Evolutionary conservation across 768 basidiomycete species (phyloP), one percentile per base, ranked within the genome.

Genomic region (Lyophyllum atratum): DNA sequence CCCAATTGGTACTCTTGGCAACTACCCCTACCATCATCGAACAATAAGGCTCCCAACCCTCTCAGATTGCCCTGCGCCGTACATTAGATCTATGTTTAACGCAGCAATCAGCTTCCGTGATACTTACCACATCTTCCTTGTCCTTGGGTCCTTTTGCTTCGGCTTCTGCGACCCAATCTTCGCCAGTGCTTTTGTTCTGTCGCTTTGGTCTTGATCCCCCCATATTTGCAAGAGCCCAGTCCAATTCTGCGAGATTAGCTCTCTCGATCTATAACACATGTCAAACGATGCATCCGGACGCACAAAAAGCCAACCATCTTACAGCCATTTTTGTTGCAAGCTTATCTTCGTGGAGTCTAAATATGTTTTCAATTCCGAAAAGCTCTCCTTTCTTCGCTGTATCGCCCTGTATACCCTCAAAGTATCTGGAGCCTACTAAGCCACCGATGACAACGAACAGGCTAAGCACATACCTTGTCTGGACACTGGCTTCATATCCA

Each of bases 331-430:
- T 91, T 0, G 90, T 93, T 34, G 88, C 82, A 9, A 87, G 74
- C 15, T 78, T 84, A 57, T 78, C 76, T 64, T 91, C 89, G 59
- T 90, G 85, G 26, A 94, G 75, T 60, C 78, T 84, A 73, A 95
- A 94, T 33, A 95, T 91, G 63, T 95, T 95, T 66, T 87, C 84
- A 46, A 90, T 76, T 3, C 93, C 93, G 63, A 92, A 95, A 2
- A 95, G 79, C 64, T 95, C 93, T 28, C 92, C 93, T 64, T 86
- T 85, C 64, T 85, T 84, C 1, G 69, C 72, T 50, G 79, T 86
- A 64, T 92, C 89, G 9, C 90, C 91, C 66, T 94, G 90, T 0
- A 95, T 82, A 14, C 92, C 93, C 26, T 89, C 76, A 63, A 93
- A 95, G 59, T 91, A 89, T 54, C 91, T 90, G 49, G 14, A 37